A percentile compares a stretch with the other conserved stretches of the same genome.
Conservation (phyloP, 345 rosid genomes). For the Eucalyptus shirleyi region DNA sequence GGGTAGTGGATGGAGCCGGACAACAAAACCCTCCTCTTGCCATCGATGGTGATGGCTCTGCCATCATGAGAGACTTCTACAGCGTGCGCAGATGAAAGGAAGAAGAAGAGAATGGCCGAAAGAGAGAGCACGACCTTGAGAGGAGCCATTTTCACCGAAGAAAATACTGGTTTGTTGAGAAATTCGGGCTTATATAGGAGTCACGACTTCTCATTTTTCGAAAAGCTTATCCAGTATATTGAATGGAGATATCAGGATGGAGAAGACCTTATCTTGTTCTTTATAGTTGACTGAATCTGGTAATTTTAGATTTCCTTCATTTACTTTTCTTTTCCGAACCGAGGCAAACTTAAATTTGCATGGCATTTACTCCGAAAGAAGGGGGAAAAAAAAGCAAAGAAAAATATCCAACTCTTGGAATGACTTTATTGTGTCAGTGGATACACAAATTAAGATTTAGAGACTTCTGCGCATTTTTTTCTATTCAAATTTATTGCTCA, state of each 20-base stretch:
- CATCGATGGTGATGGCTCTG: constrained; percentile 19
- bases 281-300: not conserved
- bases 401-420: not conserved
- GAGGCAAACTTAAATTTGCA: not conserved
- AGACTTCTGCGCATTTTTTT: not conserved
- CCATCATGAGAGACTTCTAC: not conserved
- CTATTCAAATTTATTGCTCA: not conserved
- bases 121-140: not conserved
- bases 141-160: not conserved
- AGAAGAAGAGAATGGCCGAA: not conserved
- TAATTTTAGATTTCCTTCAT: not conserved
- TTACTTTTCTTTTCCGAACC: not conserved
- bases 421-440: not conserved
- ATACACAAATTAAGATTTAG: not conserved
- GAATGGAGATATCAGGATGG: not conserved
- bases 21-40: constrained; percentile 13
- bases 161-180: not conserved
- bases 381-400: no score
- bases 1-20: constrained; percentile 33
- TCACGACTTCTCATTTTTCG: not conserved
- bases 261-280: not conserved
- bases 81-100: not conserved
- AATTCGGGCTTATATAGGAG: not conserved
- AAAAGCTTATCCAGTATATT: not conserved
- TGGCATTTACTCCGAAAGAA: not conserved